Conservation (phyloP, 2,329 filamentous ascomycete species). For the Colletotrichum eremochloae region DNA sequence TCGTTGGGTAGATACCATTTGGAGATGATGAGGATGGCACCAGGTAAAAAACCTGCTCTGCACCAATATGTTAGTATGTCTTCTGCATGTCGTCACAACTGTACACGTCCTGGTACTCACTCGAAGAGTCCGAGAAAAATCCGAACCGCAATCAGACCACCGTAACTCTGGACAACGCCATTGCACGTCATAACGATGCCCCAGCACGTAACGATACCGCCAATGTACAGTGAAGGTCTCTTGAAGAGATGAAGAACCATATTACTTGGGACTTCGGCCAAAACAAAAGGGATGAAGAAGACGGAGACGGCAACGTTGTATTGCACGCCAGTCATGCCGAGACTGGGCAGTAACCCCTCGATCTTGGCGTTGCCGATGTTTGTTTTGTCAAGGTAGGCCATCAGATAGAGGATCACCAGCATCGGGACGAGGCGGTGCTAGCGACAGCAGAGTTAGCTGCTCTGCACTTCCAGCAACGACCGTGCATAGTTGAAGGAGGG, state of each 20-base stretch:
- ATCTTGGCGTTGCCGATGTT: conserved; percentile 65
- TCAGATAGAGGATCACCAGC: conserved; percentile 50
- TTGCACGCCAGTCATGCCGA: conserved; percentile 65
- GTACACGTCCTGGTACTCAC: conserved; percentile 31
- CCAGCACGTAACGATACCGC: conserved; percentile 52
- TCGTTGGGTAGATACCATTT: conserved; percentile 52
- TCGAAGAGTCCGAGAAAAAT: conserved; percentile 57
- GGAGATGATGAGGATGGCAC: conserved; percentile 50
- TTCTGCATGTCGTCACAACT: not conserved
- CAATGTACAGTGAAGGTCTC: conserved; percentile 60
- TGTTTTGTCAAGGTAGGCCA: conserved; percentile 51
- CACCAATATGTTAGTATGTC: conserved; percentile 10
- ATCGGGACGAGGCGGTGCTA: conserved; percentile 48
- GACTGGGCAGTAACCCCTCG: conserved; percentile 66
- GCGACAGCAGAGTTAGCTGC: not conserved
- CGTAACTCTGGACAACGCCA: conserved; percentile 55
- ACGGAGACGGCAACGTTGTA: conserved; percentile 72
- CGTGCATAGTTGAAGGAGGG: not conserved
- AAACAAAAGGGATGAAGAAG: conserved; percentile 74
- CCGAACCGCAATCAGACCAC: conserved; percentile 55
- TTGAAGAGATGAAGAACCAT: conserved; percentile 55
- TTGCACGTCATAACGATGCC: conserved; percentile 55
- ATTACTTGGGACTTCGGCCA: conserved; percentile 56
- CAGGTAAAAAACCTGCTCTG: conserved; percentile 51
- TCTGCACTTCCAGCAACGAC: too few species aligned